Percentiles rank a stretch among this genome's conserved stretches.
Conservation (phyloP, 169 alveolate genomes). For the Cryptosporidium meleagridis region DNA sequence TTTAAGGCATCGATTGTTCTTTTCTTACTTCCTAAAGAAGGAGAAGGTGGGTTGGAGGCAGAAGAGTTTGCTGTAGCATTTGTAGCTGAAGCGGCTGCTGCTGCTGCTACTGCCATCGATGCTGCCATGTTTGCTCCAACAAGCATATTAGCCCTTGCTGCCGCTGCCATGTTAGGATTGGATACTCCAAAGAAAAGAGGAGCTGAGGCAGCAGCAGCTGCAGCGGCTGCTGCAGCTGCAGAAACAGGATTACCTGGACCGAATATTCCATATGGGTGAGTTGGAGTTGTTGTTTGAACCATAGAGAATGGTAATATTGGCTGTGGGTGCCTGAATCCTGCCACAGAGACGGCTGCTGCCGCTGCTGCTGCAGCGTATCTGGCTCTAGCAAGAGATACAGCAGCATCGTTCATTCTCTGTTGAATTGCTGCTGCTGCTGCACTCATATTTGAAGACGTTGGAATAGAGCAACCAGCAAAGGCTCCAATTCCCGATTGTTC, state of each 20-base stretch:
- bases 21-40: neutral
- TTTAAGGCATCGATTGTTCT: conserved; percentile 21
- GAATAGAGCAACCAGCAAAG: conserved; percentile 30
- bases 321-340: conserved; percentile 68
- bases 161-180: conserved; percentile 51
- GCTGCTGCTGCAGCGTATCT: conserved; percentile 75
- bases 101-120: neutral
- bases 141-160: conserved; percentile 8
- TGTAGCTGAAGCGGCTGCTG: conserved; percentile 30
- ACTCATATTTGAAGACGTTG: conserved; percentile 58
- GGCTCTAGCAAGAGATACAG: conserved; percentile 65
- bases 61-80: neutral
- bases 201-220: conserved; percentile 19
- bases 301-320: conserved; percentile 61
- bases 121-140: conserved; percentile 12
- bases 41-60: neutral
- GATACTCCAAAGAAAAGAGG: conserved; percentile 60
- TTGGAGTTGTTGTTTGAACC: neutral
- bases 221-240: conserved; percentile 12
- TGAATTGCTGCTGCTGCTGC: conserved; percentile 71
- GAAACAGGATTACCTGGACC: conserved; percentile 11
- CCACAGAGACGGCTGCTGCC: conserved; percentile 66
- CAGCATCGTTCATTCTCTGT: conserved; percentile 73
- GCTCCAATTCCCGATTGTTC: conserved; percentile 1
- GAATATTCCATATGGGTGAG: conserved; percentile 53